Evolutionary conservation across 257 asterid genomes (phyloP).

Genomic region (Nicotiana attenuata): DNA sequence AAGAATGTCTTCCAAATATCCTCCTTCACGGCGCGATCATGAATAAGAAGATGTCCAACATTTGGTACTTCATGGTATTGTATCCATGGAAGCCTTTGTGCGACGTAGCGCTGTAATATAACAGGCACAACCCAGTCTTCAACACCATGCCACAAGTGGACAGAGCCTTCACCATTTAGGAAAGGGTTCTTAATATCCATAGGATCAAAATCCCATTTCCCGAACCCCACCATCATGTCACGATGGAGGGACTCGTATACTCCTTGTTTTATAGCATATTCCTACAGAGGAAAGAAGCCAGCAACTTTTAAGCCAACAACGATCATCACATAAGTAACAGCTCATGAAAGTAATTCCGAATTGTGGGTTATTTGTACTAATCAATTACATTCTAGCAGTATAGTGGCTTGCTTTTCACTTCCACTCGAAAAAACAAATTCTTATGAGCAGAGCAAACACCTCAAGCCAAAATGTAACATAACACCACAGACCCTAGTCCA

Average conservation of each 20-base stretch:
- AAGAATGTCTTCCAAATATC: slow-evolving; percentile 43
- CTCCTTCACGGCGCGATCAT: slow-evolving; percentile 18
- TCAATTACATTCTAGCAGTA: neutral
- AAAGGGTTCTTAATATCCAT: slow-evolving; percentile 40
- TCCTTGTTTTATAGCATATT: slow-evolving; percentile 41
- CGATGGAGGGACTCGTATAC: slow-evolving; percentile 39
- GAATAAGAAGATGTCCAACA: slow-evolving; percentile 16
- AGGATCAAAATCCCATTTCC: slow-evolving; percentile 49
- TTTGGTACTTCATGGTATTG: neutral
- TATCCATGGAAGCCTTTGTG: slow-evolving; percentile 43
- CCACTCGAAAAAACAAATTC: neutral
- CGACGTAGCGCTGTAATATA: slow-evolving; percentile 35
- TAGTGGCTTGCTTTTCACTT: neutral
- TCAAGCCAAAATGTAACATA: neutral
- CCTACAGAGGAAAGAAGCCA: slow-evolving; percentile 14
- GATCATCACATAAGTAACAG: neutral
- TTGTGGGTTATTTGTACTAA: neutral
- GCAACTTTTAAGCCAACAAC: slow-evolving; percentile 12
- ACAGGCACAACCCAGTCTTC: slow-evolving; percentile 49
- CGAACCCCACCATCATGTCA: slow-evolving; percentile 46
- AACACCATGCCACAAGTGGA: slow-evolving; percentile 51
- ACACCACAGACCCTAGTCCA: neutral
- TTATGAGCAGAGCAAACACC: neutral
- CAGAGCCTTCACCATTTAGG: slow-evolving; percentile 27
- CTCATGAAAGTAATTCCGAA: neutral